Evolutionary conservation across 495 filamentous ascomycete genomes (phyloP).

Genomic region (Sabuloglossum arenarium): DNA sequence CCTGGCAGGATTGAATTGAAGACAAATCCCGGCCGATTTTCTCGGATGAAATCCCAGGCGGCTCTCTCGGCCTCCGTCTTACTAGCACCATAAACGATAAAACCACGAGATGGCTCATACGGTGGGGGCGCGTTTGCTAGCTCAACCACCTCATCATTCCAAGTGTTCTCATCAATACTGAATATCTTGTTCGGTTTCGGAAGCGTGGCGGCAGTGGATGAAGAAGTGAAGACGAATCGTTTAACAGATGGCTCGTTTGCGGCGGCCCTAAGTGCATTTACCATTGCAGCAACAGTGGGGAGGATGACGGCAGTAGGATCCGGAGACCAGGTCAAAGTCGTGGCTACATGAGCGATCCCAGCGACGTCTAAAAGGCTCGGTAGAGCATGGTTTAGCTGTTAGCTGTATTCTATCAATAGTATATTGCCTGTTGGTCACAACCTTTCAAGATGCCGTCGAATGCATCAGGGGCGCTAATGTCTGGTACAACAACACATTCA

Average conservation of each 20-base stretch:
- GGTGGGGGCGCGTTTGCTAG: constrained; percentile 23
- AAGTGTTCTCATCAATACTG: constrained; percentile 20
- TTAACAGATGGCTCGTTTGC: constrained; percentile 22
- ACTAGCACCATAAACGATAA: constrained; percentile 27
- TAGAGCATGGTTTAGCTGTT: not conserved
- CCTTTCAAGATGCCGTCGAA: constrained; percentile 19
- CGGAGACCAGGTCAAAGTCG: constrained; percentile 17
- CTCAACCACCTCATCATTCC: constrained; percentile 26
- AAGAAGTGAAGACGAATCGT: constrained; percentile 32
- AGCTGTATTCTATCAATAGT: not conserved
- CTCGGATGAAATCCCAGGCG: constrained; percentile 29
- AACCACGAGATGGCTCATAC: constrained; percentile 13
- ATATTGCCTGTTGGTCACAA: not conserved
- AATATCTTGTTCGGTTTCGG: constrained; percentile 13
- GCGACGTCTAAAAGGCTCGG: not conserved
- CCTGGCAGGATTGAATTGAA: constrained; percentile 31
- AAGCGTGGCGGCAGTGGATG: constrained; percentile 20
- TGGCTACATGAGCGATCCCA: constrained; percentile 25
- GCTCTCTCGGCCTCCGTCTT: constrained; percentile 32
- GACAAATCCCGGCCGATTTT: constrained; percentile 24
- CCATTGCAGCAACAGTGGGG: constrained; percentile 17
- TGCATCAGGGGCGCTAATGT: constrained; percentile 19
- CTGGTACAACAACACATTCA: constrained; percentile 18
- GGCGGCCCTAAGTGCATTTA: constrained; percentile 24
- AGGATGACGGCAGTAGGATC: constrained; percentile 26